Evolutionary conservation across 176 grass and related monocot species (phyloP).

Genomic region (Aegilops umbellulata): DNA sequence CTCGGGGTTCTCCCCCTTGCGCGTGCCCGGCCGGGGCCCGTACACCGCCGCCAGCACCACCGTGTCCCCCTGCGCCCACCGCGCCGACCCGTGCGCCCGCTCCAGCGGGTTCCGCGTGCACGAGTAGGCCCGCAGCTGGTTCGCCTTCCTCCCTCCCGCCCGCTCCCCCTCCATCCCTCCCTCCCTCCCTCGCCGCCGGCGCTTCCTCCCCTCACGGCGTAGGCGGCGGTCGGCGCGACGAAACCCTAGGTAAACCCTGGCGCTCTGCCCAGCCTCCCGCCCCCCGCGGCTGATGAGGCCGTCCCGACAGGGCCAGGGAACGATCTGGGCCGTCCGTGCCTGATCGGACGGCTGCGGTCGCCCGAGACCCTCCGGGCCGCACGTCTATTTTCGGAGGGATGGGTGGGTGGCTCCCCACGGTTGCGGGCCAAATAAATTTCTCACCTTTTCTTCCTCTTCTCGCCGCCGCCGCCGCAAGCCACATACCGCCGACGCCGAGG

Average conservation of each 20-base stretch:
- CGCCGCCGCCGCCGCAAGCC: constrained; percentile 28
- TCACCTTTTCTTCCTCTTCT: background rate
- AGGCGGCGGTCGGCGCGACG: background rate
- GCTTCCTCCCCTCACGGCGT: background rate
- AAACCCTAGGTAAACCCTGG: constrained; percentile 39
- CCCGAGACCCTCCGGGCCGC: background rate
- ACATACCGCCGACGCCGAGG: constrained; percentile 8
- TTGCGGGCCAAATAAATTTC: background rate
- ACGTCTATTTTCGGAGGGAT: constrained; percentile 28
- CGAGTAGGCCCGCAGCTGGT: constrained; percentile 65
- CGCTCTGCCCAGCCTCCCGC: background rate
- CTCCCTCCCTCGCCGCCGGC: constrained; percentile 37
- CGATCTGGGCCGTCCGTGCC: background rate
- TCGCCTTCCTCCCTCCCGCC: constrained; percentile 55
- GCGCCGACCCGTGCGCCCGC: constrained; percentile 83
- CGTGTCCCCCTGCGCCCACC: constrained; percentile 89
- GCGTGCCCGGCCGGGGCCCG: constrained; percentile 77
- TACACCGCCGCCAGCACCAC: constrained; percentile 82
- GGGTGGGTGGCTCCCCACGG: background rate
- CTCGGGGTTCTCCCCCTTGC: constrained; percentile 91
- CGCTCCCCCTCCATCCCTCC: constrained; percentile 8
- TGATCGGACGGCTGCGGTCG: background rate
- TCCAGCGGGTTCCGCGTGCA: constrained; percentile 75
- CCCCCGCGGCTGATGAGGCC: background rate
- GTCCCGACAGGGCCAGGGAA: fast-evolving